These are phyloP conservation scores for Claviceps humidiphila DNA, from an alignment of 2,329 filamentous ascomycete genomes.

Conservation along the genomic window DNA sequence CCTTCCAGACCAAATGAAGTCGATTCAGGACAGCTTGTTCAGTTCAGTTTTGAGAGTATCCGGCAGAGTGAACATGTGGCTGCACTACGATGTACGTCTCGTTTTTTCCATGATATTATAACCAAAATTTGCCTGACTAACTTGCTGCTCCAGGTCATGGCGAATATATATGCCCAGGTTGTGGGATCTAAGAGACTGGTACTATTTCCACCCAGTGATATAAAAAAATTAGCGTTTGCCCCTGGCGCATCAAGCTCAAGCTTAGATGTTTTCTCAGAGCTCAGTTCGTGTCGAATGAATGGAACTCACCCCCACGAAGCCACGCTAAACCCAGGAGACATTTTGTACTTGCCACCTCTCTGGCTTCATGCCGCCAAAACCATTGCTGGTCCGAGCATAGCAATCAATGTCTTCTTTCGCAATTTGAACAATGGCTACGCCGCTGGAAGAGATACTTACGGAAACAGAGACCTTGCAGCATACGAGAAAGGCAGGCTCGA, in stretches of 20 bases:
- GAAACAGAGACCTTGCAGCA: slow-evolving; percentile 70
- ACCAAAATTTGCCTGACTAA: not conserved
- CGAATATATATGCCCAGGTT: slow-evolving; percentile 75
- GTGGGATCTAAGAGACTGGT: slow-evolving; percentile 58
- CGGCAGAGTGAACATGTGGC: slow-evolving; percentile 73
- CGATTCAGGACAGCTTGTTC: slow-evolving; percentile 51
- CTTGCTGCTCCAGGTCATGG: slow-evolving; percentile 50
- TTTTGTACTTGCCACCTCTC: slow-evolving; percentile 68
- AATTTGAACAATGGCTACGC: slow-evolving; percentile 57
- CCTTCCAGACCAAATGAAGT: slow-evolving; percentile 47
- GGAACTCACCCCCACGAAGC: slow-evolving; percentile 54
- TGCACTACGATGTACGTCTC: slow-evolving; percentile 64
- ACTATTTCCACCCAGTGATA: slow-evolving; percentile 67
- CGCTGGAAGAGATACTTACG: slow-evolving; percentile 69
- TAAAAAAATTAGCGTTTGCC: slow-evolving; percentile 54
- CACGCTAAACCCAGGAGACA: slow-evolving; percentile 54
- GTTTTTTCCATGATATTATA: not conserved
- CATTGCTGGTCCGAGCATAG: slow-evolving; percentile 47
- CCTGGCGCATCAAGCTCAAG: slow-evolving; percentile 71
- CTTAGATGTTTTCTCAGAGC: slow-evolving; percentile 51
- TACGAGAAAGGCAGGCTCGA: slow-evolving; percentile 73
- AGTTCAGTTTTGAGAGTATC: slow-evolving; percentile 72
- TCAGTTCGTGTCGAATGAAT: slow-evolving; percentile 26
- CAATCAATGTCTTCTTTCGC: slow-evolving; percentile 83
- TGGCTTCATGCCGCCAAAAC: slow-evolving; percentile 71